Evolutionary conservation across 83 land plant species (phyloP).

Genomic region (Picea engelmannii): DNA sequence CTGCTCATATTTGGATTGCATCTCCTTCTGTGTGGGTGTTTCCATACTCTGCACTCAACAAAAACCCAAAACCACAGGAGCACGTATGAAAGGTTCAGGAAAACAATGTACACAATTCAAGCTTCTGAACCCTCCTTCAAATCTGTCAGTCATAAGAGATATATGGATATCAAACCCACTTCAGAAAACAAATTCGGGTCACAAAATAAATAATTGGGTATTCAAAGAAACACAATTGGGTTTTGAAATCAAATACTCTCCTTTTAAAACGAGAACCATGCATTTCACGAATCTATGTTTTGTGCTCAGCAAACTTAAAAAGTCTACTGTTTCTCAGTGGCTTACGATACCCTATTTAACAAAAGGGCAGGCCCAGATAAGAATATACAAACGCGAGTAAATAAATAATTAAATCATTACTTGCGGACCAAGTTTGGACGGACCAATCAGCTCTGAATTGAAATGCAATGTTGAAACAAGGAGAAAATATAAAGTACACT

Average conservation of each 20-base stretch:
- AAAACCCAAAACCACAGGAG: not conserved
- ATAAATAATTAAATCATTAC: not conserved
- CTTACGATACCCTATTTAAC: not conserved
- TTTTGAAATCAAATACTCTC: not conserved
- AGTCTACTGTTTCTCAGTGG: too few relatives aligned
- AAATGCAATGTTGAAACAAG: not conserved
- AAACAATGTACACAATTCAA: conserved; percentile 6
- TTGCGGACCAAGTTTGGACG: not conserved
- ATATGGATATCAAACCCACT: not conserved
- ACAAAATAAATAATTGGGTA: not conserved
- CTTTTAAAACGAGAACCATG: not conserved
- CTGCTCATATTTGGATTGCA: conserved; percentile 4
- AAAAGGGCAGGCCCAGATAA: not conserved
- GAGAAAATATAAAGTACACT: not conserved
- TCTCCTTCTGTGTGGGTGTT: not conserved
- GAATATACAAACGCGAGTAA: not conserved
- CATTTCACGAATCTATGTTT: not conserved
- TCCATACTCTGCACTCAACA: not conserved
- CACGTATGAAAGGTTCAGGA: not conserved
- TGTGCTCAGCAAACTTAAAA: conserved; percentile 2
- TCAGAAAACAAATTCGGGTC: not conserved
- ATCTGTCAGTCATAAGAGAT: not conserved
- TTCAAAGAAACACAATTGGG: not conserved
- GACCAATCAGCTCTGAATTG: not conserved
- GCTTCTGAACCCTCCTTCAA: not conserved